These are phyloP conservation scores for Pseudopyricularia javanii DNA, from an alignment of 2,329 filamentous ascomycete species.

Conservation along the genomic window DNA sequence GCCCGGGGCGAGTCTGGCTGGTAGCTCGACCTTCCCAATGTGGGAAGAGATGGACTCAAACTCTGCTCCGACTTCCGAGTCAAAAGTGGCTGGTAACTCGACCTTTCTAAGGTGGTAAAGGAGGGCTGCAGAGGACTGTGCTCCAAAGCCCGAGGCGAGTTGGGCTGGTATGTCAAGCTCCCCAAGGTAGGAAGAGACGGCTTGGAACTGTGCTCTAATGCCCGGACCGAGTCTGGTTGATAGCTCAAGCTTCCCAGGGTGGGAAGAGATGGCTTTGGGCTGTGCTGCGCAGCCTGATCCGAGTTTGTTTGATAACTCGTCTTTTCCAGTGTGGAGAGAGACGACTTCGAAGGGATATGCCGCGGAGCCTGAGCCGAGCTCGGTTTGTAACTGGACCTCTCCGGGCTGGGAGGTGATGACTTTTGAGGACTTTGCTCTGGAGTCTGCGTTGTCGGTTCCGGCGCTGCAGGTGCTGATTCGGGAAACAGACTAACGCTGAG, in stretches of 20 bases:
- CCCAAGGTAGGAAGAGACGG: too few species aligned
- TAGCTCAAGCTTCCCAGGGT: not conserved
- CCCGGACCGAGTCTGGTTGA: too few species aligned
- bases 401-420: not conserved
- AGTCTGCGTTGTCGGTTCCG: not conserved
- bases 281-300: not conserved
- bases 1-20: not conserved
- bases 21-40: too few species aligned
- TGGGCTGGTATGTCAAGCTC: too few species aligned
- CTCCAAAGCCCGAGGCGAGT: not conserved
- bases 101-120: not conserved
- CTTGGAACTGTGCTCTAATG: too few species aligned
- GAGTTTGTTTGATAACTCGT: not conserved
- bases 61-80: too few species aligned
- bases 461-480: not conserved
- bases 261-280: not conserved
- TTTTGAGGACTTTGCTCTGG: not conserved
- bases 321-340: too few species aligned
- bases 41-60: too few species aligned
- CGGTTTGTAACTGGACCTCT: not conserved
- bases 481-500: slow-evolving; percentile 8
- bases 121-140: not conserved
- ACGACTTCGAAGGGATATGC: too few species aligned
- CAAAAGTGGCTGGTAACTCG: not conserved
- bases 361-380: not conserved